Percentiles rank a stretch among this genome's conserved stretches.
phyloP scores from a whole-genome alignment of 2,329 filamentous ascomycete genomes.

The Phialemoniopsis sp. region DNA sequence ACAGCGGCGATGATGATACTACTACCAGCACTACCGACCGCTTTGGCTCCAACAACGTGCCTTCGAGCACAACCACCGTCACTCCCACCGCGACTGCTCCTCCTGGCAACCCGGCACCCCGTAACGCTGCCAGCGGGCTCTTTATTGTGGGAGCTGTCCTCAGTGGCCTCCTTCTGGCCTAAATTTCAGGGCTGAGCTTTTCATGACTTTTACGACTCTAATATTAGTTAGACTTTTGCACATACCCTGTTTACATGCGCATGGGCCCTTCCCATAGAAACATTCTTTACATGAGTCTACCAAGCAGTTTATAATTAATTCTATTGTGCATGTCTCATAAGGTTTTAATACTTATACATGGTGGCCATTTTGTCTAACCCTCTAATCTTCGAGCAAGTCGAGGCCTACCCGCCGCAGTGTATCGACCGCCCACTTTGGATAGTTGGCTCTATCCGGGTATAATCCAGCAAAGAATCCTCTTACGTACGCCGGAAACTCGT shows the following conservation, averaged over 20 bases:
- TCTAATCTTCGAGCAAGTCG: slow-evolving; percentile 50
- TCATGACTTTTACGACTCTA: too few species aligned
- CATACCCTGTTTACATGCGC: too few species aligned
- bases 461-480: slow-evolving; percentile 72
- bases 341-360: too few species aligned
- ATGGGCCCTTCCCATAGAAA: too few species aligned
- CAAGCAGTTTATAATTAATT: too few species aligned
- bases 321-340: too few species aligned
- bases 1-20: background rate
- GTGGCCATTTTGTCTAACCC: background rate
- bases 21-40: background rate
- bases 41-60: background rate
- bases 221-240: too few species aligned
- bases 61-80: background rate
- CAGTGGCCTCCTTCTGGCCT: too few species aligned
- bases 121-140: slow-evolving; percentile 1
- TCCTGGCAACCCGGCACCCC: slow-evolving; percentile 3
- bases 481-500: slow-evolving; percentile 75
- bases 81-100: background rate
- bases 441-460: slow-evolving; percentile 62
- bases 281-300: too few species aligned
- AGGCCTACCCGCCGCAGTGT: slow-evolving; percentile 78
- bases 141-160: background rate
- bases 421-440: slow-evolving; percentile 80
- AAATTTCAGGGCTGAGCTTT: too few species aligned